These are phyloP conservation scores for Mycena leptocephala DNA, from an alignment of 768 basidiomycete genomes.

Conservation along the genomic window DNA sequence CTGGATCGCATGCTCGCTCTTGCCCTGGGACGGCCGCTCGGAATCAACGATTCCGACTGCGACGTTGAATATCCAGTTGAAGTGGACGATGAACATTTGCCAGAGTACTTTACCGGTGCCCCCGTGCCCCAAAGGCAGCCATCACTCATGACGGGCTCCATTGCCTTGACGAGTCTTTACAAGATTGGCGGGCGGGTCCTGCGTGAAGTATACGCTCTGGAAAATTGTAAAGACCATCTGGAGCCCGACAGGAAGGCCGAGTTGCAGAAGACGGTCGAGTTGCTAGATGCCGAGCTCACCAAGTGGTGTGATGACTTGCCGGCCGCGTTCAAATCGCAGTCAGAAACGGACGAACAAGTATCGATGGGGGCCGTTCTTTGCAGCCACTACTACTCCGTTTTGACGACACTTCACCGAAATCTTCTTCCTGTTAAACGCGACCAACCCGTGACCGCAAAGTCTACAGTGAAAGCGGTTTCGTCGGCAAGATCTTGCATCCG, in stretches of 20 bases:
- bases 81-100: slow-evolving; percentile 85
- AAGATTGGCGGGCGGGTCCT: slow-evolving; percentile 89
- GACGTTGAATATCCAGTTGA: slow-evolving; percentile 90
- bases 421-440: slow-evolving; percentile 87
- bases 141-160: slow-evolving; percentile 87
- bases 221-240: slow-evolving; percentile 81
- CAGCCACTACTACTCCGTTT: slow-evolving; percentile 91
- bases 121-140: slow-evolving; percentile 69
- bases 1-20: slow-evolving; percentile 95
- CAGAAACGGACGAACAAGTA: slow-evolving; percentile 83
- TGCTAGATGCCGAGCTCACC: slow-evolving; percentile 81
- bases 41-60: slow-evolving; percentile 91
- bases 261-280: slow-evolving; percentile 85
- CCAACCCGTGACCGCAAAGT: slow-evolving; percentile 75
- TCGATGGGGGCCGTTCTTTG: slow-evolving; percentile 90
- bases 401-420: slow-evolving; percentile 92
- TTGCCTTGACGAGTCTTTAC: slow-evolving; percentile 84
- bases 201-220: slow-evolving; percentile 87
- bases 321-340: slow-evolving; percentile 80
- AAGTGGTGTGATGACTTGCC: slow-evolving; percentile 91
- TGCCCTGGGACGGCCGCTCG: slow-evolving; percentile 90
- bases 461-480: slow-evolving; percentile 85
- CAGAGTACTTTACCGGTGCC: slow-evolving; percentile 81
- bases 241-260: slow-evolving; percentile 84
- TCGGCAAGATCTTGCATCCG: slow-evolving; percentile 91